Evolutionary conservation across 352 stramenopile genomes (phyloP).

Genomic region (Phytopythium boreale): DNA sequence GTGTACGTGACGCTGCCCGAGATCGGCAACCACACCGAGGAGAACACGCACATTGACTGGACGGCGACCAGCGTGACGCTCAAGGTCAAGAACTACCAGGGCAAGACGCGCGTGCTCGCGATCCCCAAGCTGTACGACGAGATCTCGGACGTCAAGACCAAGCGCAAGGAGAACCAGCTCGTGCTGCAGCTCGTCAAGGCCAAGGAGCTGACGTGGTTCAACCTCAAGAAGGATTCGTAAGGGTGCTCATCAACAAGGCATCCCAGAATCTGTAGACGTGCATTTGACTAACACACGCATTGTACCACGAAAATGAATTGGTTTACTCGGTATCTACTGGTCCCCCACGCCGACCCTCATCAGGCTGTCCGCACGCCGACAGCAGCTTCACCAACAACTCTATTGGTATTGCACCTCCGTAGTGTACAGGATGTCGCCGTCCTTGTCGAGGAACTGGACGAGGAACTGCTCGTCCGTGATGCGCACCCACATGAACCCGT

Average conservation of each 20-base stretch:
- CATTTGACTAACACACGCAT: neutral
- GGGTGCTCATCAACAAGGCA: neutral
- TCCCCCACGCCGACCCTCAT: neutral
- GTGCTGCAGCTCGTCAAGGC: conserved; percentile 75
- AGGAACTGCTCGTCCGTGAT: conserved; percentile 67
- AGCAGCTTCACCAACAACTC: neutral
- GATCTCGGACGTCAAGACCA: conserved; percentile 75
- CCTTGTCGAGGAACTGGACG: conserved; percentile 71
- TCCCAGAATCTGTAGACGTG: neutral
- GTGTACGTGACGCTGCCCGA: conserved; percentile 69
- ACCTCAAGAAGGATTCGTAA: conserved; percentile 79
- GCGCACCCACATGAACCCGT: conserved; percentile 82
- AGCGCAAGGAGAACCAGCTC: conserved; percentile 80
- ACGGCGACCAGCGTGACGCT: conserved; percentile 50
- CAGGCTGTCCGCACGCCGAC: neutral
- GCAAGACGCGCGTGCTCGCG: conserved; percentile 66
- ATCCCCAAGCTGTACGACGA: conserved; percentile 77
- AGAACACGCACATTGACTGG: conserved; percentile 71
- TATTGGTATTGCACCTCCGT: conserved; percentile 58
- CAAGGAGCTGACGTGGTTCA: conserved; percentile 77
- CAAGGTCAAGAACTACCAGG: conserved; percentile 57
- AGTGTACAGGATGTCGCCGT: conserved; percentile 75
- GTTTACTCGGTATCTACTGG: neutral
- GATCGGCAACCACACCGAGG: conserved; percentile 60
- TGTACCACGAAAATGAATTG: conserved; percentile 1